A percentile compares a stretch with the other conserved stretches of the same genome.
These are phyloP conservation scores for Xylaria sp. DNA, from an alignment of 2,329 filamentous ascomycete species.

Conservation along the genomic window DNA sequence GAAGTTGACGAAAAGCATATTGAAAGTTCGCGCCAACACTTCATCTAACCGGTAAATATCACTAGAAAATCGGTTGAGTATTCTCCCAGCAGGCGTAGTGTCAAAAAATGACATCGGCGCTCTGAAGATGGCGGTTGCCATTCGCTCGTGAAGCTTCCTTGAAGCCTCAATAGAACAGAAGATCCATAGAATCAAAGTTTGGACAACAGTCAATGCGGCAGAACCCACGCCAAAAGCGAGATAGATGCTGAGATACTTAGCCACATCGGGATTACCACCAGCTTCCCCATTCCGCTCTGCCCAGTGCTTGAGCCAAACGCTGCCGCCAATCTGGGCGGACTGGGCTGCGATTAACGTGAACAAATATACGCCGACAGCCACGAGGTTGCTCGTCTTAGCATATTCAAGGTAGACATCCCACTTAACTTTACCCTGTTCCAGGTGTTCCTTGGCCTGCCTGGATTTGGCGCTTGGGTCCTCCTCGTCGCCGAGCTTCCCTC, in stretches of 20 bases:
- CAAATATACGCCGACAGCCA: constrained; percentile 84
- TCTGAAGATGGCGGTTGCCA: constrained; percentile 97
- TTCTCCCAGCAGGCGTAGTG: constrained; percentile 94
- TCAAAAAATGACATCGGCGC: constrained; percentile 99
- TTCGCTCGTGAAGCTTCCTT: constrained; percentile 93
- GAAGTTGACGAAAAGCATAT: constrained; percentile 88
- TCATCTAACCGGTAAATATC: constrained; percentile 88
- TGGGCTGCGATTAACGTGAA: constrained; percentile 82
- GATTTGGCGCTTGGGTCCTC: constrained; percentile 80
- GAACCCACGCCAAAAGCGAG: constrained; percentile 93
- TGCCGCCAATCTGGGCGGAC: constrained; percentile 82
- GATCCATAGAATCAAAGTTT: constrained; percentile 97
- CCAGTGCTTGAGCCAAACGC: constrained; percentile 95
- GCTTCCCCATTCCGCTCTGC: constrained; percentile 78
- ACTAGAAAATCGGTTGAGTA: constrained; percentile 95
- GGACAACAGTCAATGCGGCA: constrained; percentile 84
- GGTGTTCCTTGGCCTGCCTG: constrained; percentile 86
- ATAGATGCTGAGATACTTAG: constrained; percentile 94
- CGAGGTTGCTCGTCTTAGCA: constrained; percentile 90
- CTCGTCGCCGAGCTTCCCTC: constrained; percentile 86
- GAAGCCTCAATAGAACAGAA: constrained; percentile 99
- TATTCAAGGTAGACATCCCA: constrained; percentile 96
- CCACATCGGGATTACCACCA: constrained; percentile 78
- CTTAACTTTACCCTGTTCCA: constrained; percentile 97
- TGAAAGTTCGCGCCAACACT: constrained; percentile 94